These are phyloP conservation scores for Apophysomyces sp. DNA, from an alignment of 371 early-diverging fungal species.

Conservation along the genomic window DNA sequence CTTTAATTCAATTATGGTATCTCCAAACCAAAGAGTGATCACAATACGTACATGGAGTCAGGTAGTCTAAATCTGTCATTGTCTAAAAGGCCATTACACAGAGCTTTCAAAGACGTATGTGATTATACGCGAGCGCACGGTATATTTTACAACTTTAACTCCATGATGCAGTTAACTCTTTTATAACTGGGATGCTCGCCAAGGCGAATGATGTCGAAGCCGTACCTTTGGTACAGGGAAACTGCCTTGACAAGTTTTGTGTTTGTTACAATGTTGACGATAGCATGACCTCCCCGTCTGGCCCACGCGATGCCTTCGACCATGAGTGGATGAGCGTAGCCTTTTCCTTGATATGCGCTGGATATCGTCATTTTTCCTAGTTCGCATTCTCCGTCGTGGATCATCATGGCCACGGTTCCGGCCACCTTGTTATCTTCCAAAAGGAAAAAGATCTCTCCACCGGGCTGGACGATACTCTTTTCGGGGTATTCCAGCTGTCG, in stretches of 20 bases:
- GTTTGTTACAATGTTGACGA: slow-evolving; percentile 2
- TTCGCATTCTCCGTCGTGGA: slow-evolving; percentile 18
- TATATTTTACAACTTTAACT: not conserved
- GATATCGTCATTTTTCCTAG: slow-evolving; percentile 19
- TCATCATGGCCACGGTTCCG: slow-evolving; percentile 17
- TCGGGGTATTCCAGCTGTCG: slow-evolving; percentile 15
- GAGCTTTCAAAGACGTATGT: no score
- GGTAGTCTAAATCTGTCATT: no score
- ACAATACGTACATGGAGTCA: no score
- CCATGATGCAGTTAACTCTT: slow-evolving; percentile 3
- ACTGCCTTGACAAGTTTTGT: not conserved
- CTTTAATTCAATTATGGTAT: no score
- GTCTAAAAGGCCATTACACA: no score
- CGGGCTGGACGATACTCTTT: slow-evolving; percentile 15
- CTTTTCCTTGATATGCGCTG: slow-evolving; percentile 17
- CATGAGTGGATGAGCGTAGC: slow-evolving; percentile 23
- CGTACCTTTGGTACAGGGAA: slow-evolving; percentile 3
- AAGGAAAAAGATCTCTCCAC: slow-evolving; percentile 22
- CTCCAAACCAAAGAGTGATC: no score
- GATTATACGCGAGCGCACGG: no score
- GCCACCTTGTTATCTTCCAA: slow-evolving; percentile 1
- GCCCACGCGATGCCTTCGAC: slow-evolving; percentile 16
- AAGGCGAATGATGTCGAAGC: slow-evolving; percentile 4
- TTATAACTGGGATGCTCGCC: slow-evolving; percentile 6
- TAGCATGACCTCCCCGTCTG: not conserved